These are phyloP conservation scores for Amylocystis lapponica DNA, from an alignment of 768 basidiomycete species.

Conservation along the genomic window DNA sequence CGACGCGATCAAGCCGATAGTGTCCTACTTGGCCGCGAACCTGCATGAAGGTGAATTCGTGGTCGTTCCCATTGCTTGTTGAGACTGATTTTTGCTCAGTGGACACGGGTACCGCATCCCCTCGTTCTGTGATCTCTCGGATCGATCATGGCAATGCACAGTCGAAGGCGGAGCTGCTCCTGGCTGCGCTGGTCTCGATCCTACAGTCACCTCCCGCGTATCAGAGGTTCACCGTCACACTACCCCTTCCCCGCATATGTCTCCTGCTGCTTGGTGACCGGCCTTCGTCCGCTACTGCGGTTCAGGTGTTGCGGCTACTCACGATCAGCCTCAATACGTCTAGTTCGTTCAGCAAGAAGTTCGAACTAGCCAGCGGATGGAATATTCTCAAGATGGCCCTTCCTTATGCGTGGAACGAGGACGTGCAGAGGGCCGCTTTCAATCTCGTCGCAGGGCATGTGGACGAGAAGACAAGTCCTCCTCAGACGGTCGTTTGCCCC, in stretches of 20 bases:
- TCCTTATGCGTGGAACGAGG: conserved; percentile 60
- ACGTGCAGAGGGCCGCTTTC: conserved; percentile 63
- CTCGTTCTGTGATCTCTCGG: conserved; percentile 49
- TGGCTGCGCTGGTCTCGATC: conserved; percentile 58
- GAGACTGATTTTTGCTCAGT: not conserved
- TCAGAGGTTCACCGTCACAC: conserved; percentile 61
- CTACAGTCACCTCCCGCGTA: conserved; percentile 46
- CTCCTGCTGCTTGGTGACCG: conserved; percentile 75
- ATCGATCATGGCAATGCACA: conserved; percentile 44
- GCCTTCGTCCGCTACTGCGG: conserved; percentile 55
- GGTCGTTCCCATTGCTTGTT: not conserved
- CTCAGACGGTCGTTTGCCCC: conserved; percentile 46
- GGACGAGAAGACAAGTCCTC: conserved; percentile 11
- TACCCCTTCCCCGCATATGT: conserved; percentile 75
- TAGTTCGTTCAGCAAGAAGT: conserved; percentile 67
- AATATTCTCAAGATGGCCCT: conserved; percentile 62
- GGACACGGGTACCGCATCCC: conserved; percentile 32
- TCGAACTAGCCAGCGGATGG: conserved; percentile 86
- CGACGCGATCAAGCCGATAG: conserved; percentile 76
- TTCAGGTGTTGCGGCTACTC: conserved; percentile 56
- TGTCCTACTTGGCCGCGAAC: conserved; percentile 82
- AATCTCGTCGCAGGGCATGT: conserved; percentile 57
- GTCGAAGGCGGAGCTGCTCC: conserved; percentile 63
- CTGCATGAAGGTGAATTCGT: conserved; percentile 53
- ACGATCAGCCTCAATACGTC: conserved; percentile 49